Conservation (phyloP, 306 rosid genomes). For the Cucurbita maxima region DNA sequence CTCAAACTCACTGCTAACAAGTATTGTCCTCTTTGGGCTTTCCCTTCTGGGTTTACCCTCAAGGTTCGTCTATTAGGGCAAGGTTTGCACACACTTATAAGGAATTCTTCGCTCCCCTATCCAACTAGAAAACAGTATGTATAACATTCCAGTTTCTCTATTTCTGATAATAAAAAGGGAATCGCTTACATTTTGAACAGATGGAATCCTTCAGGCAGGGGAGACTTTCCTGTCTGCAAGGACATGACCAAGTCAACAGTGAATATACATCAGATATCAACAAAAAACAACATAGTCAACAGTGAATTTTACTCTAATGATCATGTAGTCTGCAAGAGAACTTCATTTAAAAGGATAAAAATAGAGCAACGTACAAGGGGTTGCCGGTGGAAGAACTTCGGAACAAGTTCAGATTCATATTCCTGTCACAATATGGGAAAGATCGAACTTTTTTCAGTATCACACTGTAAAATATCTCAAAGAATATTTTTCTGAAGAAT, state of each 20-base stretch:
- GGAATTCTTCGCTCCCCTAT: no score
- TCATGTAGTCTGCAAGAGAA: not conserved
- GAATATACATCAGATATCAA: constrained; percentile 1
- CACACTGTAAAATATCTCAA: constrained; percentile 5
- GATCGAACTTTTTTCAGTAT: constrained; percentile 6
- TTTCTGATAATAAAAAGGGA: not conserved
- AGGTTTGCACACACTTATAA: no score
- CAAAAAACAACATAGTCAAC: not conserved
- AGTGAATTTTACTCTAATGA: not conserved
- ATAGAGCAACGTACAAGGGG: constrained; percentile 34
- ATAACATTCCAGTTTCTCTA: not conserved
- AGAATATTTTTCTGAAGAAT: not conserved
- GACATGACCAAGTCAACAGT: not conserved
- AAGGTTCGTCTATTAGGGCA: no score
- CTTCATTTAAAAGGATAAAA: not conserved
- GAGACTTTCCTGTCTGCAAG: constrained; percentile 30
- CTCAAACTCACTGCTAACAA: no score
- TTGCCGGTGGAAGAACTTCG: constrained; percentile 32
- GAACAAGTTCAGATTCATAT: constrained; percentile 61
- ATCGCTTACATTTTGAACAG: constrained; percentile 64
- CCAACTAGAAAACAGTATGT: not conserved
- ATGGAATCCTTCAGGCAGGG: constrained; percentile 40
- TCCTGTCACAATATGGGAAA: constrained; percentile 29
- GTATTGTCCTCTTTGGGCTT: no score
- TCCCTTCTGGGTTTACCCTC: no score